phyloP scores from a whole-genome alignment of 805 yeast species.

The Tetrapisispora pingtungensis region DNA sequence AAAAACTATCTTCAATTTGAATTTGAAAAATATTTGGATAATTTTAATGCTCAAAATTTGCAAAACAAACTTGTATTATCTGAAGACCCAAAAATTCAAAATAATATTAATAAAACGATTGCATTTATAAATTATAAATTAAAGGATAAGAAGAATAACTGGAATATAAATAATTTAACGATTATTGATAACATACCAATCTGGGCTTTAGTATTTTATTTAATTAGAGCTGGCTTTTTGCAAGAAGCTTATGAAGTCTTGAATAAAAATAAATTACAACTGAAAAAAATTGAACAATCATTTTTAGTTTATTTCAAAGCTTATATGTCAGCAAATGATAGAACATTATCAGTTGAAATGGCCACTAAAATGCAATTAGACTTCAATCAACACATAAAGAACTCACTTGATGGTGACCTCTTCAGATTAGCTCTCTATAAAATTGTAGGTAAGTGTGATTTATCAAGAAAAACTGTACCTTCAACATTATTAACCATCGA shows the following conservation, averaged over 20 bases:
- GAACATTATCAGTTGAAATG: slow-evolving; percentile 53
- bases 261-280: slow-evolving; percentile 51
- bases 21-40: slow-evolving; percentile 64
- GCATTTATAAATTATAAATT: slow-evolving; percentile 44
- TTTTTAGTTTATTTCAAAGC: slow-evolving; percentile 73
- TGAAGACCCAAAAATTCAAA: slow-evolving; percentile 47
- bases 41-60: slow-evolving; percentile 7
- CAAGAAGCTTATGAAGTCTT: slow-evolving; percentile 71
- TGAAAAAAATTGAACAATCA: slow-evolving; percentile 75
- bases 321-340: slow-evolving; percentile 46
- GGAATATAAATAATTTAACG: slow-evolving; percentile 47
- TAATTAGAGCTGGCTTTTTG: slow-evolving; percentile 73
- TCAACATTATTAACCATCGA: slow-evolving; percentile 71
- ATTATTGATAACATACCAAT: slow-evolving; percentile 76
- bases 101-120: slow-evolving; percentile 60
- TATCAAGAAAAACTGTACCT: slow-evolving; percentile 57
- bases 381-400: slow-evolving; percentile 75
- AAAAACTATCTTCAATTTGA: slow-evolving; percentile 60
- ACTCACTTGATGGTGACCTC: slow-evolving; percentile 64
- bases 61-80: not conserved
- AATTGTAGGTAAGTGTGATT: slow-evolving; percentile 81
- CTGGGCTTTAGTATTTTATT: slow-evolving; percentile 87
- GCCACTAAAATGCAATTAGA: slow-evolving; percentile 65
- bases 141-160: slow-evolving; percentile 35
- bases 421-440: slow-evolving; percentile 85